Base-by-base conservation (phyloP, 2,329 filamentous ascomycete species). In the Colletotrichum horii region DNA sequence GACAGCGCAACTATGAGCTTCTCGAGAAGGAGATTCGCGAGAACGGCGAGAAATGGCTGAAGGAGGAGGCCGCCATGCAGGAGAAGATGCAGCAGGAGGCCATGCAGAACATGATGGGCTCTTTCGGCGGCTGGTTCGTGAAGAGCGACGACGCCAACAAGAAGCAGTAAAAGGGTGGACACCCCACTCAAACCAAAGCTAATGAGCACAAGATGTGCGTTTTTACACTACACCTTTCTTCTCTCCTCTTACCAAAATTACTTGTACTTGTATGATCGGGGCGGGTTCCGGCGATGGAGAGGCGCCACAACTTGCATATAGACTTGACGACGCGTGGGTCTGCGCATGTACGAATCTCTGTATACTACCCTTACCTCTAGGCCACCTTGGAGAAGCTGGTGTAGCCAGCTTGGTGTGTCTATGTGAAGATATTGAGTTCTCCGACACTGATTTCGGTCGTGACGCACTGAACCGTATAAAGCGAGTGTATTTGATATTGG, bases 41-140 rank as follows among this genome's bases (percentile, higher is more conserved):
- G 84, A 97, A 98, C 83, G 97, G 96, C 68, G 95, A 96, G 84
- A 95, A 96, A 87, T 98, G 96, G 95, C 89, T 99, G 79, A 96
- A 96, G 88, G 96, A 98, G 85, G 96, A 98, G 89, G 94, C 94
- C 58, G 93, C 93, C 65, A 91, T 95, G 83, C 94, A 96, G 87
- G 96, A 98, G 89, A 96, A 95, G 88, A 90, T 93, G 77, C 94
- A 96, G 84, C 94, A 98, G 82, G 96, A 98, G 85, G 94, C 94
- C 80, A 96, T 98, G 93, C 94, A 94, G 86, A 95, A 91, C 82
- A 98, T 98, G 95, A 97, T 96, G 91, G 91, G 90, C 74, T 93
- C 93, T 32, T 93, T 97, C 80, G 89, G 90, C 48, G 88, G 91
- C 70, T 91, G 88, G 87, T 91, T 91, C 79, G 74, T 81, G 32